These are phyloP conservation scores for Dactylellina leptospora DNA, from an alignment of 2,329 filamentous ascomycete species.

Conservation along the genomic window DNA sequence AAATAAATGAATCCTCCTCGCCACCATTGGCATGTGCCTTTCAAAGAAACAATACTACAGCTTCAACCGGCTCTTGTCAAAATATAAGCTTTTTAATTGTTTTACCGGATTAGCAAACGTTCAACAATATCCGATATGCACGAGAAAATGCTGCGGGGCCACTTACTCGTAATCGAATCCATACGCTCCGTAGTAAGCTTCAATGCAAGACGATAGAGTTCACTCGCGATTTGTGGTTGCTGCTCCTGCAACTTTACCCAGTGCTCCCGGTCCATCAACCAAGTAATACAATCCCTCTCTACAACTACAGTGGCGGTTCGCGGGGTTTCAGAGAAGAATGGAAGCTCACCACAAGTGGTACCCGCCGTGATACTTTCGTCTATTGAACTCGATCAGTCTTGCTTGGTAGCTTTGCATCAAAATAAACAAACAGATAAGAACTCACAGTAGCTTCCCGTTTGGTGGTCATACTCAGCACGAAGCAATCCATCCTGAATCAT, in stretches of 20 bases:
- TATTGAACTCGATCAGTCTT: slow-evolving; percentile 22
- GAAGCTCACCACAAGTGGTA: slow-evolving; percentile 92
- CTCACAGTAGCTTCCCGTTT: slow-evolving; percentile 76
- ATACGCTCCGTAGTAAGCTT: slow-evolving; percentile 95
- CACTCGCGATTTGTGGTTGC: slow-evolving; percentile 79
- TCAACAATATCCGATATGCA: neutral
- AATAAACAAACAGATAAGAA: neutral
- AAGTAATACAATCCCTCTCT: slow-evolving; percentile 81
- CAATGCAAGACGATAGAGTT: slow-evolving; percentile 84
- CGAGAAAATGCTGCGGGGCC: neutral
- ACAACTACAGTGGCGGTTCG: slow-evolving; percentile 86
- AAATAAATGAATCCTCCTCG: neutral
- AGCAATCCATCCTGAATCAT: slow-evolving; percentile 88
- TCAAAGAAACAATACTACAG: slow-evolving; percentile 9
- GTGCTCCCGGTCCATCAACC: slow-evolving; percentile 76
- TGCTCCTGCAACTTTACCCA: slow-evolving; percentile 78
- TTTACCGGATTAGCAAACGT: neutral
- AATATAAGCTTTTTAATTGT: slow-evolving; percentile 54
- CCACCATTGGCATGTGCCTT: no score
- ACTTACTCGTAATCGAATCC: slow-evolving; percentile 69
- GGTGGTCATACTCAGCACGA: slow-evolving; percentile 86
- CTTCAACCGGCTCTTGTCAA: slow-evolving; percentile 56
- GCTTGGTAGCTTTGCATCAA: neutral
- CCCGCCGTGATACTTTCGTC: slow-evolving; percentile 54
- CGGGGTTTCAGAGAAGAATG: slow-evolving; percentile 91